Evolutionary conservation across 208 protist genomes (phyloP).

Genomic region (Leishmania major): DNA sequence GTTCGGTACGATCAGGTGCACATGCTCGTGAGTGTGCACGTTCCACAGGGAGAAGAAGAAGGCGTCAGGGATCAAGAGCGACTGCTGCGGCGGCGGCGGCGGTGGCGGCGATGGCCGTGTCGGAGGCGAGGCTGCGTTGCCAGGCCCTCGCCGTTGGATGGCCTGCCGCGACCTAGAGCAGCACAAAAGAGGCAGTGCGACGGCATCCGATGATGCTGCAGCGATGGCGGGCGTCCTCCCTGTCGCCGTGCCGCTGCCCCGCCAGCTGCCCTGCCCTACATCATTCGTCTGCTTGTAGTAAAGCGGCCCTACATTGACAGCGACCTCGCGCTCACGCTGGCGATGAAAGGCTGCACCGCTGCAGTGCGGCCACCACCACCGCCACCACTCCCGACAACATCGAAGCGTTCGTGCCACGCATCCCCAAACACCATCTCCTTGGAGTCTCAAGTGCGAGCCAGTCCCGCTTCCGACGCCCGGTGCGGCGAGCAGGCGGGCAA

Average conservation of each 20-base stretch:
- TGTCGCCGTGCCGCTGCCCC: neutral
- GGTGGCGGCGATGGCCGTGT: neutral
- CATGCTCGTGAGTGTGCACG: slow-evolving; percentile 41
- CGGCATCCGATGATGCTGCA: neutral
- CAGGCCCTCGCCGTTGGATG: neutral
- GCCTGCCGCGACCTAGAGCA: neutral
- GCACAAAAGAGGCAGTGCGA: neutral
- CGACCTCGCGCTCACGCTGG: slow-evolving; percentile 2
- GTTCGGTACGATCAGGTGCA: slow-evolving; percentile 63
- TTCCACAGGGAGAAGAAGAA: slow-evolving; percentile 63
- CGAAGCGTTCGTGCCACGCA: neutral
- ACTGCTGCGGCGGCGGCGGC: neutral
- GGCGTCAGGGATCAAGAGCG: slow-evolving; percentile 42
- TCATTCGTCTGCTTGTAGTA: slow-evolving; percentile 3
- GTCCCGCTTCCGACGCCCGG: neutral
- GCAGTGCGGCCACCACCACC: neutral
- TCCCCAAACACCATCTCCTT: neutral
- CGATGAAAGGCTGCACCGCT: neutral
- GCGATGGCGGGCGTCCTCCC: neutral
- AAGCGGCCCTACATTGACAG: slow-evolving; percentile 27
- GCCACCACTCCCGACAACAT: neutral
- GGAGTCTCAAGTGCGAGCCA: neutral
- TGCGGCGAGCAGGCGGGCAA: neutral
- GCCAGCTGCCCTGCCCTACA: neutral
- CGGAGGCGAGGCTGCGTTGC: neutral